Conservation (phyloP, 2,329 filamentous ascomycete species). For the Catunica adiposa region DNA sequence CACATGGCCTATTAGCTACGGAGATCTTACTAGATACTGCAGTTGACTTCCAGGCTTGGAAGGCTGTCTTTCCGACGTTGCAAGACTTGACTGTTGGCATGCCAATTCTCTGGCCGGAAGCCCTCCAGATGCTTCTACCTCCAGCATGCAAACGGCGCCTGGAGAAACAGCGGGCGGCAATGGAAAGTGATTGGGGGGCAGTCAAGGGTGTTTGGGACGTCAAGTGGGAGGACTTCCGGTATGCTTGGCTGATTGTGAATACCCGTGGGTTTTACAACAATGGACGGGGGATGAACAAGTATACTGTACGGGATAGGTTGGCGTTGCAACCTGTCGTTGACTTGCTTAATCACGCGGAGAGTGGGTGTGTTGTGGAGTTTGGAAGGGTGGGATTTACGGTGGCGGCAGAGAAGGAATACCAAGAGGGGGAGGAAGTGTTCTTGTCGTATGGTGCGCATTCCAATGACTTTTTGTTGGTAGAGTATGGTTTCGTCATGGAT, state of each 20-base stretch:
- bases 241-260: conserved; percentile 44
- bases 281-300: conserved; percentile 27
- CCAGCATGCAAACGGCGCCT: conserved; percentile 29
- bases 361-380: conserved; percentile 36
- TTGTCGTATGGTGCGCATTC: conserved; percentile 54
- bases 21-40: conserved; percentile 29
- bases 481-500: conserved; percentile 41
- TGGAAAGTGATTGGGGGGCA: conserved; percentile 26
- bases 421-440: conserved; percentile 45
- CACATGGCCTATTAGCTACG: conserved; percentile 59
- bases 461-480: conserved; percentile 56
- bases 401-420: conserved; percentile 33
- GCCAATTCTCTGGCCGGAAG: conserved; percentile 32
- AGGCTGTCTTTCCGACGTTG: conserved; percentile 47
- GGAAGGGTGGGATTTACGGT: conserved; percentile 37
- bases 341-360: conserved; percentile 45
- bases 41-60: conserved; percentile 39
- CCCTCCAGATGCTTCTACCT: conserved; percentile 32
- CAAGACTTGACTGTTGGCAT: conserved; percentile 36
- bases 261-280: conserved; percentile 46
- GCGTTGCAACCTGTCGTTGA: conserved; percentile 57
- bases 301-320: conserved; percentile 40
- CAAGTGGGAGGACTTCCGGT: conserved; percentile 29
- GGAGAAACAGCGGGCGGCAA: conserved; percentile 32
- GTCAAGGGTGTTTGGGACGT: conserved; percentile 20